Evolutionary conservation across 352 stramenopile species (phyloP), one percentile per base, ranked within the genome.

Genomic region (Peronospora farinosa): DNA sequence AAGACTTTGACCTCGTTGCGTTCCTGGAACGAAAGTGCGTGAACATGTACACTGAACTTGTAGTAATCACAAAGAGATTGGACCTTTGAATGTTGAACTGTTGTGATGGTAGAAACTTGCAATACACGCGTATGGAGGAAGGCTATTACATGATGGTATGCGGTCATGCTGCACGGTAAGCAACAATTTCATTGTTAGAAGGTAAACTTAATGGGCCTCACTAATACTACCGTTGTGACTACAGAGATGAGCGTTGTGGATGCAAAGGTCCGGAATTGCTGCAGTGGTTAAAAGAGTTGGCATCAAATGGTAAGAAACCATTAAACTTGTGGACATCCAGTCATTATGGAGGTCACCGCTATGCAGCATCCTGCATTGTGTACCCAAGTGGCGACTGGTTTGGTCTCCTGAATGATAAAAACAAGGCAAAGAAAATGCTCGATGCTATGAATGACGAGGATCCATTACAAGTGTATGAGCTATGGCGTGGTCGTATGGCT

Each of bases 311-410:
- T 5, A 60, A 59, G 12, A 60, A 70, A 16, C 62, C 67, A 17
- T 43, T 85, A 41, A 65, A 86, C 40, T 54, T 88, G 23, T 88
- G 74, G 62, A 71, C 58, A 11, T 71, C 73, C 3, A 91, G 77
- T 40, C 77, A 91, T 42, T 88, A 78, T 41, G 77, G 77, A 7
- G 80, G 77, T n/a, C 75, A 88, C 38, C 77, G 77, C 3, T 86
- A 86, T 48, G 80, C 77, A 3, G 77, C 72, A 21, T 77, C 80
- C 40, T 86, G 73, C 44, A 81, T 91, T 55, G 65, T 72, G 51
- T 88, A 91, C 44, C 80, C 80, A 17, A 77, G 67, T 15, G 77
- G 80, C 17, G 73, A 91, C 47, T 91, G 80, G 77, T 91, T 88
- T 45, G 77, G 77, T 1, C 54, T 86, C 1, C 42, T 91, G 1